phyloP scores from a whole-genome alignment of 2,329 filamentous ascomycete species.

The Hypoxylon sp. region DNA sequence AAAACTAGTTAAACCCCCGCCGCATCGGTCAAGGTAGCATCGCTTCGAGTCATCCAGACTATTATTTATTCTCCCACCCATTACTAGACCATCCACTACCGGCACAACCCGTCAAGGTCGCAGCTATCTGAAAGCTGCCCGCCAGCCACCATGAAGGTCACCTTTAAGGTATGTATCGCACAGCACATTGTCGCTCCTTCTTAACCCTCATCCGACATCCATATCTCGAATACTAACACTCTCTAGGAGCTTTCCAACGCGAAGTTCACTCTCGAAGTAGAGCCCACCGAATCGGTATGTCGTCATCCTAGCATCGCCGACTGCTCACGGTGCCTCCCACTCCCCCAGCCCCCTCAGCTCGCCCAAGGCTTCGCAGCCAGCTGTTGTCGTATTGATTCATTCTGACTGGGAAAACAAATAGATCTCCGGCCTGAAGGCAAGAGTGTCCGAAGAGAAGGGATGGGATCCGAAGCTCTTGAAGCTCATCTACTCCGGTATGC shows the following conservation, averaged over 20 bases:
- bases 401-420: conserved; percentile 53
- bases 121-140: conserved; percentile 39
- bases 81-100: conserved; percentile 27
- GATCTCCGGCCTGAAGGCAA: conserved; percentile 91
- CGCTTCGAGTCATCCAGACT: no score
- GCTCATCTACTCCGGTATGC: conserved; percentile 95
- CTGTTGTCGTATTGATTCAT: conserved; percentile 10
- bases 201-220: neutral
- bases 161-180: conserved; percentile 64
- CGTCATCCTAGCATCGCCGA: conserved; percentile 44
- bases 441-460: conserved; percentile 90
- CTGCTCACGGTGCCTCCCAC: conserved; percentile 17
- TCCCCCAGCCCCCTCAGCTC: no score
- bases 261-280: conserved; percentile 95
- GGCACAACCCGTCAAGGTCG: conserved; percentile 20
- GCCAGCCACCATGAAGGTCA: conserved; percentile 70
- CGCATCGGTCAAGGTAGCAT: no score
- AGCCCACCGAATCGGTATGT: conserved; percentile 89
- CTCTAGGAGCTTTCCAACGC: conserved; percentile 94
- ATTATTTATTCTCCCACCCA: no score
- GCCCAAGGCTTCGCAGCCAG: conserved; percentile 6
- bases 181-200: conserved; percentile 1
- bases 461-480: conserved; percentile 93
- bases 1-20: no score
- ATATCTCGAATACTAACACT: conserved; percentile 20